These are phyloP conservation scores for Arabidopsis suecica DNA, from an alignment of 345 rosid species.

Conservation along the genomic window DNA sequence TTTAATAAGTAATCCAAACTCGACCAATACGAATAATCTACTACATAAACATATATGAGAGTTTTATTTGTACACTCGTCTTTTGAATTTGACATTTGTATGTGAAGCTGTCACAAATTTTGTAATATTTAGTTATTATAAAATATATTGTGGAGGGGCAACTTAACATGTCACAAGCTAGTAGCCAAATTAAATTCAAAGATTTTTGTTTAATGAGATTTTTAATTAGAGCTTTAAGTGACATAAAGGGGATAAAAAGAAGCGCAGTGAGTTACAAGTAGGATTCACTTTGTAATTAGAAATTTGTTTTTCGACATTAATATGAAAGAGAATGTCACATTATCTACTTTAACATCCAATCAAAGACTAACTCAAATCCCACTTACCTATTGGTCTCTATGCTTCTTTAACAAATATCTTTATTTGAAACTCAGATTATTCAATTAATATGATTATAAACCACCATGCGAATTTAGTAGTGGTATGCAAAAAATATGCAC, in stretches of 20 bases:
- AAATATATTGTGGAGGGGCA: background rate
- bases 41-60: background rate
- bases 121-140: background rate
- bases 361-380: constrained; percentile 18
- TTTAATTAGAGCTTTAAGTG: background rate
- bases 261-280: constrained; percentile 6
- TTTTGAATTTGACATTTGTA: constrained; percentile 18
- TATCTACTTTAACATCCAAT: constrained; percentile 24
- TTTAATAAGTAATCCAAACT: constrained; percentile 4
- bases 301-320: background rate
- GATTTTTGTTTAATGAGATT: background rate
- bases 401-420: background rate
- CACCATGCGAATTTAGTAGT: background rate
- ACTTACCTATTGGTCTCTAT: background rate
- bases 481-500: background rate
- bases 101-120: background rate
- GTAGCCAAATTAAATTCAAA: background rate
- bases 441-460: background rate
- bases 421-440: background rate
- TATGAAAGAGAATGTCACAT: background rate
- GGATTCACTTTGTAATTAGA: constrained; percentile 5
- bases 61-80: constrained; percentile 13
- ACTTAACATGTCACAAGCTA: constrained; percentile 1
- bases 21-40: constrained; percentile 8
- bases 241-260: background rate